Percentiles rank a stretch among this genome's conserved stretches.
These are phyloP conservation scores for Cicer arietinum DNA, from an alignment of 306 rosid species.

Conservation along the genomic window DNA sequence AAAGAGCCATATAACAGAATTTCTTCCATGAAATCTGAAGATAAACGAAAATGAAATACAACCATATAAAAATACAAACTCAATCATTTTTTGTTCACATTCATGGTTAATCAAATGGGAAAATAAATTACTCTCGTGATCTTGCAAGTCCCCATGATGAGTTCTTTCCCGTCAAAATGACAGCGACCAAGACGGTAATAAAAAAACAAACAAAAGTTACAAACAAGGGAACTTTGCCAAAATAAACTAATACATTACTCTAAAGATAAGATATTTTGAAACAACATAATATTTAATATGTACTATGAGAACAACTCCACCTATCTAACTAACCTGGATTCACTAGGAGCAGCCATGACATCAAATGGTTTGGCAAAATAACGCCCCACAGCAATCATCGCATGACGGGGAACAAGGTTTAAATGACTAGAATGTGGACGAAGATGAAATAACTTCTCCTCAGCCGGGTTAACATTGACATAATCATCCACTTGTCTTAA, in stretches of 20 bases:
- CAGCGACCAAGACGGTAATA: not conserved
- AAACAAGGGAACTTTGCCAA: not conserved
- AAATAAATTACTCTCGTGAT: not conserved
- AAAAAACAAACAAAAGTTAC: constrained; percentile 5
- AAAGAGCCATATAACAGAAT: not conserved
- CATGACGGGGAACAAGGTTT: constrained; percentile 6
- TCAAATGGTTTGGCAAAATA: constrained; percentile 24
- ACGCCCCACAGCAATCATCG: constrained; percentile 9
- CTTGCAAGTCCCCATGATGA: constrained; percentile 8
- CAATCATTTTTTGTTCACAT: not conserved
- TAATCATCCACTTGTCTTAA: not conserved
- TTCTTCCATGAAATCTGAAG: not conserved
- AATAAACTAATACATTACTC: not conserved
- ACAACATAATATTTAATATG: not conserved
- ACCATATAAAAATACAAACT: not conserved
- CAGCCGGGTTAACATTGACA: not conserved
- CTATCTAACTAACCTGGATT: not conserved
- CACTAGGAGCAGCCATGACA: constrained; percentile 5
- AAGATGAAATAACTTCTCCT: not conserved
- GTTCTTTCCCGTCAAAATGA: not conserved
- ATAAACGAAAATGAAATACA: constrained; percentile 13
- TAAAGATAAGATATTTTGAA: not conserved
- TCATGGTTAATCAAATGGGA: not conserved
- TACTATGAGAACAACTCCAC: not conserved
- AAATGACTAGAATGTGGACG: not conserved